Evolutionary conservation across 2,329 filamentous ascomycete species (phyloP), one percentile per base, ranked within the genome.

Genomic region (Fusarium algeriense): DNA sequence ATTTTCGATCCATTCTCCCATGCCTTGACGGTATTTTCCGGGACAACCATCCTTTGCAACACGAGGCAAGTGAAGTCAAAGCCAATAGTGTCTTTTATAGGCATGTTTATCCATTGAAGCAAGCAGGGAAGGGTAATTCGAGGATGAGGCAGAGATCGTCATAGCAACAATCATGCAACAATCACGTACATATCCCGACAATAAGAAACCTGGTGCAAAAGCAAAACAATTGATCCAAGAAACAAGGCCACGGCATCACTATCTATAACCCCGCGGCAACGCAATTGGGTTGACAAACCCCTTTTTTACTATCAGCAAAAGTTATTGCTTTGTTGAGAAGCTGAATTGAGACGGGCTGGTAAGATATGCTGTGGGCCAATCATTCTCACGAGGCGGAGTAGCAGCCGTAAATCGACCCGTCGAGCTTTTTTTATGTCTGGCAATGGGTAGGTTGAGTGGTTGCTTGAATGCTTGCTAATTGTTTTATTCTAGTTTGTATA

Each of bases 281-380:
- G 20, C 34, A 20, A 28, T 20, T 45, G 35, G 53, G 49, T 40
- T 26, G 23, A 20, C 38, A 56, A 44, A 38, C 45, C 56, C 54
- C 28, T 17, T 26, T 45, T 45, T 48, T 32, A 7, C 30, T 43
- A 53, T 55, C 48, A 45, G 49, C 49, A 54, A 38, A 48, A 28
- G 43, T 46, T 60, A 67, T 67, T 67, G 37, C 57, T 64, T 68
- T 68, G 65, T 68, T 50, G 32, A 54, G 48, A 28, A 20, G 23
- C 19, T 37, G 30, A 59, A 60, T 65, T 44, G 23, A 28, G 50
- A 43, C 50, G 26, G 17, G 45, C 28, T 43, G 37, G 55, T 41
- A 38, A 34, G 41, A 34, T 37, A 45, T 45, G 46, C 17, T 62
- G 56, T 66, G 23, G 40, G 12, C 66, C 66, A 69, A 69, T 69